phyloP scores from a whole-genome alignment of 768 basidiomycete genomes.

The Calocera viscosa region DNA sequence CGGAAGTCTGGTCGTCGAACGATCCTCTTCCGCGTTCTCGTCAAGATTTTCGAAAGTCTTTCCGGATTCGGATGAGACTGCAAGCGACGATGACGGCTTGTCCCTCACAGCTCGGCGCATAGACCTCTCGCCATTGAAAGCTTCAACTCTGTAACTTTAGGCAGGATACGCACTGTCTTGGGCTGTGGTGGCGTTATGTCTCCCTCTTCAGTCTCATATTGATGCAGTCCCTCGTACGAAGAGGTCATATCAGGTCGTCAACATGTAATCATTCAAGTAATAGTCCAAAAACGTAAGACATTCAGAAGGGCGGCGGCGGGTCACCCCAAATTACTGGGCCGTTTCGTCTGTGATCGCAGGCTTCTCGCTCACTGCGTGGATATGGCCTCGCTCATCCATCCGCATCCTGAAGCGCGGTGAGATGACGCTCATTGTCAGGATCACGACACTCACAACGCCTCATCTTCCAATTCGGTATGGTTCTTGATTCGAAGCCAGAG shows the following conservation, averaged over 20 bases:
- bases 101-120: not conserved
- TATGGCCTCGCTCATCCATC: constrained; percentile 20
- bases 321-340: not conserved
- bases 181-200: no score
- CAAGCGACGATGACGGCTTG: not conserved
- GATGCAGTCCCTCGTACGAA: no score
- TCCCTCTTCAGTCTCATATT: no score
- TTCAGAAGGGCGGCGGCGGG: not conserved
- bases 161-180: no score
- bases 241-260: no score
- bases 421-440: not conserved
- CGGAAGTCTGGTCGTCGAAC: not conserved
- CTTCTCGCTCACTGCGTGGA: constrained; percentile 15
- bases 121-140: not conserved
- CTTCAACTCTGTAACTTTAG: no score
- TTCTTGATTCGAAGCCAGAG: constrained; percentile 19
- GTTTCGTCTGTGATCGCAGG: not conserved
- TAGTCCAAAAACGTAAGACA: not conserved
- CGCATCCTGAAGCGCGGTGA: constrained; percentile 16
- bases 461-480: constrained; percentile 40
- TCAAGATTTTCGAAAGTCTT: not conserved
- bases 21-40: not conserved
- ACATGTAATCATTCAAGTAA: not conserved
- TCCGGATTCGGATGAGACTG: not conserved
- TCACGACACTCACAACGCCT: constrained; percentile 35